Conservation (phyloP, 2,329 filamentous ascomycete genomes). For the Pseudogymnoascus sp. region DNA sequence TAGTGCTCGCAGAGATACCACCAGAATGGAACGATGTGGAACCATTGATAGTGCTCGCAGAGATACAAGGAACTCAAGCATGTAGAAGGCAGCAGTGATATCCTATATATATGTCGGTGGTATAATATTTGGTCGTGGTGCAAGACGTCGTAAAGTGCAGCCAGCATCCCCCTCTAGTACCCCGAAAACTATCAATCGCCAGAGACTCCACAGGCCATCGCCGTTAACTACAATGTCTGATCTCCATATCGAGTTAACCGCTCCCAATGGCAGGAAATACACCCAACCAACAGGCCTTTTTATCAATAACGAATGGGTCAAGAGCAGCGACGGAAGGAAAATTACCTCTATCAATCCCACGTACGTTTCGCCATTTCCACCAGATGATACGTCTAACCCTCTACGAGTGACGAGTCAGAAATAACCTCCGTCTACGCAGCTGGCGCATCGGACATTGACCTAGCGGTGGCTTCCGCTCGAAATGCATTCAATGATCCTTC, state of each 20-base stretch:
- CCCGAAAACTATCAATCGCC: background rate
- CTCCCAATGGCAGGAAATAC: constrained; percentile 70
- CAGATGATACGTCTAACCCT: constrained; percentile 6
- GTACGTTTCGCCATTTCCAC: constrained; percentile 34
- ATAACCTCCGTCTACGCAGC: constrained; percentile 68
- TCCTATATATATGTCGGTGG: background rate
- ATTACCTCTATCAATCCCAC: constrained; percentile 65
- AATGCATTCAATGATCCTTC: constrained; percentile 59
- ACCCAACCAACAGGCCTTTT: constrained; percentile 68
- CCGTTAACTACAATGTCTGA: constrained; percentile 33
- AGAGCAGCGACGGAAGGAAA: constrained; percentile 57
- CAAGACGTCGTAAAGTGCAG: background rate
- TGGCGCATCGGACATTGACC: constrained; percentile 59
- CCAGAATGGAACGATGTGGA: background rate
- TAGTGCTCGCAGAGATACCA: background rate
- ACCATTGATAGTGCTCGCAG: background rate
- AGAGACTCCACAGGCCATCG: background rate
- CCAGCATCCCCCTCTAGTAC: background rate
- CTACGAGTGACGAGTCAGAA: constrained; percentile 53
- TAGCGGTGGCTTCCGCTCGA: constrained; percentile 62
- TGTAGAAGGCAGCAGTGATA: background rate
- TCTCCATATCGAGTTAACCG: constrained; percentile 55
- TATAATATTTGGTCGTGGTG: background rate
- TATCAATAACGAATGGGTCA: constrained; percentile 76
- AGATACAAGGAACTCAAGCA: background rate